Evolutionary conservation across 768 basidiomycete genomes (phyloP).

Genomic region (Amanita pallidorosea): DNA sequence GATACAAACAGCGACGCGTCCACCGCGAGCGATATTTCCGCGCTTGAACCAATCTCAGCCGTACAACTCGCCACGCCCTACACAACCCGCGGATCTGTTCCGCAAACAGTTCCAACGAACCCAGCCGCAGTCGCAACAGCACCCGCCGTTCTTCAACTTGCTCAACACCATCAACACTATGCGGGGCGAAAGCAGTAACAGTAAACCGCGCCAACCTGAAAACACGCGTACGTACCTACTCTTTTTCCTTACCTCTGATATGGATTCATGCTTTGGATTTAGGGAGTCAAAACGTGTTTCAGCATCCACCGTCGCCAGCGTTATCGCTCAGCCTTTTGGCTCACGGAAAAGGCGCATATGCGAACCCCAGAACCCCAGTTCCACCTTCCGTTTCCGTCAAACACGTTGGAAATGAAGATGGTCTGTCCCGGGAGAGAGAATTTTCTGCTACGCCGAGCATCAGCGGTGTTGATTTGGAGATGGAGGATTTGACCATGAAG

Average conservation of each 20-base stretch:
- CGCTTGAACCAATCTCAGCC: background rate
- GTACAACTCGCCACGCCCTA: background rate
- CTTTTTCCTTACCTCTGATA: background rate
- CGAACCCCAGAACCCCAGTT: background rate
- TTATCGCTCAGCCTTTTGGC: background rate
- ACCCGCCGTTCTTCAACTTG: conserved; percentile 4
- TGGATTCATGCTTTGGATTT: background rate
- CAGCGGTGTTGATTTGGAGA: background rate
- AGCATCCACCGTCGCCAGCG: background rate
- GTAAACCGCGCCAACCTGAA: background rate
- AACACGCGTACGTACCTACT: background rate
- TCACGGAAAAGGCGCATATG: conserved; percentile 1
- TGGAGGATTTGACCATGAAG: conserved; percentile 1
- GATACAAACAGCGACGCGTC: background rate
- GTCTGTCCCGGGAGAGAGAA: background rate
- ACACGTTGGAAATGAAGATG: background rate
- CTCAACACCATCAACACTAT: conserved; percentile 3
- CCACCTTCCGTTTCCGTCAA: background rate
- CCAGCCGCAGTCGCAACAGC: background rate
- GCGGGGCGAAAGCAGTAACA: background rate
- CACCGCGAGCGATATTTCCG: background rate
- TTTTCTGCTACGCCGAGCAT: background rate
- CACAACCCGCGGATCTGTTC: background rate
- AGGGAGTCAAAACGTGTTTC: background rate
- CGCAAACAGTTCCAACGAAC: background rate